These are phyloP conservation scores for Echinosophora koreensis DNA, from an alignment of 306 rosid genomes.

Conservation along the genomic window DNA sequence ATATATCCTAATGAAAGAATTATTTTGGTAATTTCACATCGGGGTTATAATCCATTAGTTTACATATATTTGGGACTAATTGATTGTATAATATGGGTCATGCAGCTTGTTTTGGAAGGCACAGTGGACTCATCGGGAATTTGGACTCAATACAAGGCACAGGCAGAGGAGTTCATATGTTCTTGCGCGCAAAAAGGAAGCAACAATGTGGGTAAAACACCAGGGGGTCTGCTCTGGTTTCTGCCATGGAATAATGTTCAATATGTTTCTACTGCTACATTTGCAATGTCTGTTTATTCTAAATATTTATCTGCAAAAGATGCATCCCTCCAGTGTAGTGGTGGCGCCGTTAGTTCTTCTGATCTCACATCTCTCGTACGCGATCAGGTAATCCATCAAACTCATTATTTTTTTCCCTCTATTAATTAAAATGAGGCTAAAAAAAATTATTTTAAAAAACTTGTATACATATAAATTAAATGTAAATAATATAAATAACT, in stretches of 20 bases:
- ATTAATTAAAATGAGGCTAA: no score
- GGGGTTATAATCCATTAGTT: background rate
- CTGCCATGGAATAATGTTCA: constrained; percentile 61
- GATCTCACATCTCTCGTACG: constrained; percentile 51
- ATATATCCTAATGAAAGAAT: no score
- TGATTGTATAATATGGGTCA: background rate
- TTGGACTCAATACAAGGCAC: constrained; percentile 56
- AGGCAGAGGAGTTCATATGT: constrained; percentile 69
- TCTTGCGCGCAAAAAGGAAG: constrained; percentile 57
- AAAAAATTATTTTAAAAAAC: no score
- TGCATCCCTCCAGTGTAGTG: constrained; percentile 42
- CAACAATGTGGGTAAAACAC: constrained; percentile 50
- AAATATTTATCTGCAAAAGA: constrained; percentile 46
- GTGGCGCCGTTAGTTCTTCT: constrained; percentile 42
- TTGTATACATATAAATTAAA: no score
- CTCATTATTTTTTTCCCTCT: no score
- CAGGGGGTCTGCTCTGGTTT: constrained; percentile 66
- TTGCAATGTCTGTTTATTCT: constrained; percentile 56
- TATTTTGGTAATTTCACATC: background rate
- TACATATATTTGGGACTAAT: background rate
- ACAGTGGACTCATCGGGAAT: constrained; percentile 39
- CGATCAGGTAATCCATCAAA: constrained; percentile 53
- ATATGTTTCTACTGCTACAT: constrained; percentile 62
- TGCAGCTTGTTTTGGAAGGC: constrained; percentile 67
- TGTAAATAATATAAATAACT: no score